Base-by-base conservation (phyloP, 2,329 filamentous ascomycete genomes). In the Sporothrix variecibatus region DNA sequence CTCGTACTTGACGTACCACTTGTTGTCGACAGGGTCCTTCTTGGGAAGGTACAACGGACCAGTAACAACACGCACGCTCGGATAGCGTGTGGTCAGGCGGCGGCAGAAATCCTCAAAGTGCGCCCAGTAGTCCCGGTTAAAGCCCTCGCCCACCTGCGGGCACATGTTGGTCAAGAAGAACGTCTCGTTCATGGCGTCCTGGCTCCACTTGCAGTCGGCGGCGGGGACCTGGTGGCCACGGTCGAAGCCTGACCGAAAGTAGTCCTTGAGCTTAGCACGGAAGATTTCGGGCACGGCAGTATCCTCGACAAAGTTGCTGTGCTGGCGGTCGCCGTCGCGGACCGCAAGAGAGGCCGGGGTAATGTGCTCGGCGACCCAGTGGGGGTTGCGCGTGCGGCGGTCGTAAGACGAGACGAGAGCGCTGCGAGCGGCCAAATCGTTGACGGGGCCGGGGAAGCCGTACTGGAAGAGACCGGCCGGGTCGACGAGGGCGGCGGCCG, bases 41-140 rank as follows among this genome's bases (percentile, higher is more conserved):
- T 93, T 93, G 11, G 96, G 96, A 28, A 99, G 88, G 83, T 99
- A 99, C 60, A 99, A 84, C 2, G 96, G 96, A 0, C 96, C 96
- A 0, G 96, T 99, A 73, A 98, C 94, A 78, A 98, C 92, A 76
- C 96, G 89, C 34, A 99, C 95, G 58, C 89, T 93, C 0, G 95
- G 95, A 81, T 98, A 99, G 72, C 86, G 88, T 65, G 86, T 84
- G 0, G 95, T 95, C 77, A 99, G 86, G 23, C 94, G 87, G 11
- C 96, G 90, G 84, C 95, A 98, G 81, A 98, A 99, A 81, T 98
- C 95, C 85, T 99, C 96, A 78, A 99, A 95, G 82, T 99, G 96
- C 51, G 96, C 93, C 96, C 96, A 99, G 88, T 99, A 99, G 85
- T 99, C 96, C 71, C 96, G 89, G 85, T 99, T 99, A 87, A 99